Evolutionary conservation across 495 filamentous ascomycete species (phyloP), one percentile per base, ranked within the genome.

Genomic region (Xylaria scruposa): DNA sequence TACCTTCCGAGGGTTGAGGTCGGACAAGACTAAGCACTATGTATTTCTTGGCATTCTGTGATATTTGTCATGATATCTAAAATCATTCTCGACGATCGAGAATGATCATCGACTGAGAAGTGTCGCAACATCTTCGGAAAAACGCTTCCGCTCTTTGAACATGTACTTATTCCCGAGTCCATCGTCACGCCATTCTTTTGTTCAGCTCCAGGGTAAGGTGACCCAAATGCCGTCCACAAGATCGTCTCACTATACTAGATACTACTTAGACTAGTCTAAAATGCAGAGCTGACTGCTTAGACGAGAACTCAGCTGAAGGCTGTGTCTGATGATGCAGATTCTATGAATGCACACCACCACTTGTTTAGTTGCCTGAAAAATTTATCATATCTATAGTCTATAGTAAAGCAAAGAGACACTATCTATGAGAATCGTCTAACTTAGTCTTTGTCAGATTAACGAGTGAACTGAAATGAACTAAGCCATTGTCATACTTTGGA

Each of bases 241-340:
- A 21, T 17, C 24, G 36, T 21, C 31, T 44, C 40, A 65, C 38
- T 38, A 38, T 17, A 26, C 38, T 38, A 38, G 56, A 62, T 42
- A 12, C n/a, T 0, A 17, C 36, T 3, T 31, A 31, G 29, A 31
- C 29, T 31, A 31, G 29, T 31, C 24, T 12, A n/a, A 63, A 44
- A 44, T n/a, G 59, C 36, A 12, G 46, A 46, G 38, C 60, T 9
- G 17, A 47, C 58, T 21, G 42, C 24, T 42, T 33, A 64, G 26
- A 26, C 10, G 13, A 64, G 38, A 44, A 44, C 15, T 47, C 62
- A 67, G 63, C 63, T 64, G 44, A 51, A 66, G 42, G 40, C 63
- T 44, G 4, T 36, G 26, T 24, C 26, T 67, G n/a, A 38, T 3
- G 31, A 67, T 67, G n/a, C 17, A 17, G 17, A 24, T 49, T 31